Base-by-base conservation (phyloP, 139 green algal species). In the Tetradesmus lagerheimii region DNA sequence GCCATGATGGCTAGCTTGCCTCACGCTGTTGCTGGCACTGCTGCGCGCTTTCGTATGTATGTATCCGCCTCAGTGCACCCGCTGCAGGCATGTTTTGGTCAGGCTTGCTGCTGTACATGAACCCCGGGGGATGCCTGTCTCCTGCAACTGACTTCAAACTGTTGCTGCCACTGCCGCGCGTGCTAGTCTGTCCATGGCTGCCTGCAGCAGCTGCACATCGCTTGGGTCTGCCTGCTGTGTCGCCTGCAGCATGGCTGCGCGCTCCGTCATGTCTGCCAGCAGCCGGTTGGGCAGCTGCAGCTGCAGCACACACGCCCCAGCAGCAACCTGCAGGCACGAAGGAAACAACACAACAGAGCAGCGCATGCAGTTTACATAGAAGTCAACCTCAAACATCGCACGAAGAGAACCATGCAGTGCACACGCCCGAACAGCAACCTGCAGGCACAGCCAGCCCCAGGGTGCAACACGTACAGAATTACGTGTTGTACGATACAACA, bases 241-340 rank as follows among this genome's bases (percentile, higher is more conserved):
- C 14, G 83, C 83, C 39, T 88, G 57, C 64, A 88, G 31, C 83
- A 88, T 80, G 3, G 67, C 64, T 31, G 57, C 71, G 1, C 83
- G 41, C 37, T 80, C 38, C 20, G 64, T 80, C 20, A 80, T 41
- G 67, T 88, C 83, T 67, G 83, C 83, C 71, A 88, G 38, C 38
- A 88, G n/a, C 25, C 38, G 16, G 64, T 80, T 64, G 9, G 64
- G 83, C 83, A 80, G 83, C 38, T 53, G 34, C 4, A 88, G n/a
- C n/a, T 64, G 38, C 64, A 88, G 27, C 35, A 25, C n/a, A 23
- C 41, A 79, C 25, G 45, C 29, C 1, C 25, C 64, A 6, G 41
- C 62, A 5, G 57, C 57, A n/a, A 71, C 57, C 57, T 71, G 57
- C 57, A 71, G 20, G 57, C 57, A 71, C 16, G 25, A 23, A 5